Percentiles rank a stretch among this genome's conserved stretches.
phyloP scores from a whole-genome alignment of 352 stramenopile species.

The Globisporangium recalcitrans region DNA sequence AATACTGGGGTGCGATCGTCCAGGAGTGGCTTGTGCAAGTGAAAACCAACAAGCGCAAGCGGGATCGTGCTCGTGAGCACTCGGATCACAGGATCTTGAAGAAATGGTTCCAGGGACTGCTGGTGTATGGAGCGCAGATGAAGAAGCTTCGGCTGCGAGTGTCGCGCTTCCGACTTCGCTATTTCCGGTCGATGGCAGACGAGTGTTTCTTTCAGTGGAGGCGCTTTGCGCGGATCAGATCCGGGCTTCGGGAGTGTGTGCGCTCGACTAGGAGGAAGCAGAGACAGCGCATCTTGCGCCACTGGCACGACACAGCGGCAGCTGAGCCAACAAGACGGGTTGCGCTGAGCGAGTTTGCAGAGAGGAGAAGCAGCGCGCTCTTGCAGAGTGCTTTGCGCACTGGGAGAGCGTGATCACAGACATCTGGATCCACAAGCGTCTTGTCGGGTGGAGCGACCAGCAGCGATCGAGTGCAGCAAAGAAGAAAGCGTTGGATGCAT shows the following conservation, averaged over 20 bases:
- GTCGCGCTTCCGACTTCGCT: constrained; percentile 19
- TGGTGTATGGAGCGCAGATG: constrained; percentile 3
- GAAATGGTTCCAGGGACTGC: constrained; percentile 6
- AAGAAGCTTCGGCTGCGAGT: constrained; percentile 11
- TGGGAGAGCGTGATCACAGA: constrained; percentile 56
- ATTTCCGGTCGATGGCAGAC: constrained; percentile 23
- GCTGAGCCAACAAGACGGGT: not conserved
- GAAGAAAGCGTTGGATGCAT: constrained; percentile 9
- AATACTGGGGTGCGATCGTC: constrained; percentile 22
- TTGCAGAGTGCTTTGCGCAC: constrained; percentile 25
- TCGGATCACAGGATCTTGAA: not conserved
- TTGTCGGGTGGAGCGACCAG: constrained; percentile 17
- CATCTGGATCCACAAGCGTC: constrained; percentile 26
- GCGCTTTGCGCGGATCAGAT: constrained; percentile 13
- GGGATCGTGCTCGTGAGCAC: not conserved
- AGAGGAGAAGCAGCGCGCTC: constrained; percentile 7
- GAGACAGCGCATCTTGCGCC: not conserved
- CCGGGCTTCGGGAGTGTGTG: constrained; percentile 9
- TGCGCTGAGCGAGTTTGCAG: constrained; percentile 13
- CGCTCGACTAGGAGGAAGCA: not conserved
- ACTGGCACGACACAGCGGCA: not conserved
- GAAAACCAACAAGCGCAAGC: not conserved
- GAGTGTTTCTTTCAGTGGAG: constrained; percentile 26
- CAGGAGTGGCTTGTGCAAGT: constrained; percentile 16
- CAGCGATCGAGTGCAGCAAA: constrained; percentile 16